Conservation (phyloP, 768 basidiomycete species). For the Sistotremastrum niveocremeum region DNA sequence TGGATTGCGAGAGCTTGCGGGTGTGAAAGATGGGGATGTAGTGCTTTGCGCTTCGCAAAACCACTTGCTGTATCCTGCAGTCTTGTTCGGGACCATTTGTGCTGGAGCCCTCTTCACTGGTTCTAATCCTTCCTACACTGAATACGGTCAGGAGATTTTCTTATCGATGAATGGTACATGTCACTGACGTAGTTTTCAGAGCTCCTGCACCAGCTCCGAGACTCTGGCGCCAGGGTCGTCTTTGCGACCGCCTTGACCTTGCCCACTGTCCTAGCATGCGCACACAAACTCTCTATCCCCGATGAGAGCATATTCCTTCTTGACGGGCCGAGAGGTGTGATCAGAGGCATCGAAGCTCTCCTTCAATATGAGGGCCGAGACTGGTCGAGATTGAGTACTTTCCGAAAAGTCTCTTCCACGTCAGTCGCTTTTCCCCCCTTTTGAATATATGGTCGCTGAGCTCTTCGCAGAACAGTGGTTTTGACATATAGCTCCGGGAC, state of each 20-base stretch:
- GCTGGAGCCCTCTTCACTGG: conserved; percentile 5
- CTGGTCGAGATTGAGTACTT: too few species aligned
- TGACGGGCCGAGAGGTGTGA: not conserved
- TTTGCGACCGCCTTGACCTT: conserved; percentile 3
- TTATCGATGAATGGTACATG: too few species aligned
- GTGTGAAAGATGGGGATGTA: too few species aligned
- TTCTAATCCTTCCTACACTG: conserved; percentile 2
- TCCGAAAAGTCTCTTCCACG: too few species aligned
- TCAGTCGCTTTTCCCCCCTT: too few species aligned
- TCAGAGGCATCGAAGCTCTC: too few species aligned
- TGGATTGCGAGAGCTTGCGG: too few species aligned
- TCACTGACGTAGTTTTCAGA: not conserved
- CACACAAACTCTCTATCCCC: conserved; percentile 2
- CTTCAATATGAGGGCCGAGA: too few species aligned
- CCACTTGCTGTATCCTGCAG: conserved; percentile 1
- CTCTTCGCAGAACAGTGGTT: too few species aligned
- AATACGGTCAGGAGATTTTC: conserved; percentile 1
- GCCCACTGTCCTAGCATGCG: conserved; percentile 1
- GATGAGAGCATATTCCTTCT: conserved; percentile 4
- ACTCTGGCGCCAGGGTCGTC: conserved; percentile 4
- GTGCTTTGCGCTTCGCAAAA: too few species aligned
- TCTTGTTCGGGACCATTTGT: conserved; percentile 4
- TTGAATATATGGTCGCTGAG: too few species aligned
- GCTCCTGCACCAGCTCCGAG: conserved; percentile 4
- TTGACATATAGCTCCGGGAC: too few species aligned